phyloP scores from a whole-genome alignment of 2,329 filamentous ascomycete species.

The Aspergillus felis region DNA sequence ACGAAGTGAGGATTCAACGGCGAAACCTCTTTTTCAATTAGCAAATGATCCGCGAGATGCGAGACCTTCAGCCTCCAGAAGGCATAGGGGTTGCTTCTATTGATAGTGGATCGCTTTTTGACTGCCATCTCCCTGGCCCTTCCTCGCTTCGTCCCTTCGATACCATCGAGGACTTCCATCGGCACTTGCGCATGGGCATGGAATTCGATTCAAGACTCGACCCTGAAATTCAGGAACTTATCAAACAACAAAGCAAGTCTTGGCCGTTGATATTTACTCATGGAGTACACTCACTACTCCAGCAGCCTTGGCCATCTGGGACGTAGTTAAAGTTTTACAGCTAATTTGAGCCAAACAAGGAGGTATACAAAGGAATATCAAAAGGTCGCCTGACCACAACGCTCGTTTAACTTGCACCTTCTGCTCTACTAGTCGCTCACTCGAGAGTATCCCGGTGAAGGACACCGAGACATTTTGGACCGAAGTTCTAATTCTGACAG shows the following conservation, averaged over 20 bases:
- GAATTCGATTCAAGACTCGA: background rate
- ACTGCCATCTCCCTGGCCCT: conserved; percentile 23
- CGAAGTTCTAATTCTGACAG: too few relatives aligned
- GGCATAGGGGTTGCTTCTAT: conserved; percentile 27
- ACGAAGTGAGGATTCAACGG: conserved; percentile 28
- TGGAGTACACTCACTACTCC: conserved; percentile 17
- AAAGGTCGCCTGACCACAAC: background rate
- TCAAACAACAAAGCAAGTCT: conserved; percentile 25
- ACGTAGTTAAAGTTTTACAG: too few relatives aligned
- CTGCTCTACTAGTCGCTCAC: too few relatives aligned
- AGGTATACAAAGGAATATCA: background rate
- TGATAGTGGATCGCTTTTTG: conserved; percentile 24
- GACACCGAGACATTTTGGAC: background rate
- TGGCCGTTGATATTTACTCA: conserved; percentile 47
- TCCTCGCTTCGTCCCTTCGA: too few relatives aligned
- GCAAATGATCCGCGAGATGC: conserved; percentile 27
- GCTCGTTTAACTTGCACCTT: background rate
- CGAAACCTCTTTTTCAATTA: conserved; percentile 33
- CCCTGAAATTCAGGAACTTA: conserved; percentile 30
- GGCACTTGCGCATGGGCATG: too few relatives aligned
- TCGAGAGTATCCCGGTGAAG: background rate
- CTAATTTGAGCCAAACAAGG: too few relatives aligned
- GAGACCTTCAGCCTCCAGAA: conserved; percentile 23
- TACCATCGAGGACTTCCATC: too few relatives aligned
- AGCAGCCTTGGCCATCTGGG: too few relatives aligned